Evolutionary conservation across 1,284 basidiomycete species (phyloP), one percentile per base, ranked within the genome.

Genomic region (Irpex sp.): DNA sequence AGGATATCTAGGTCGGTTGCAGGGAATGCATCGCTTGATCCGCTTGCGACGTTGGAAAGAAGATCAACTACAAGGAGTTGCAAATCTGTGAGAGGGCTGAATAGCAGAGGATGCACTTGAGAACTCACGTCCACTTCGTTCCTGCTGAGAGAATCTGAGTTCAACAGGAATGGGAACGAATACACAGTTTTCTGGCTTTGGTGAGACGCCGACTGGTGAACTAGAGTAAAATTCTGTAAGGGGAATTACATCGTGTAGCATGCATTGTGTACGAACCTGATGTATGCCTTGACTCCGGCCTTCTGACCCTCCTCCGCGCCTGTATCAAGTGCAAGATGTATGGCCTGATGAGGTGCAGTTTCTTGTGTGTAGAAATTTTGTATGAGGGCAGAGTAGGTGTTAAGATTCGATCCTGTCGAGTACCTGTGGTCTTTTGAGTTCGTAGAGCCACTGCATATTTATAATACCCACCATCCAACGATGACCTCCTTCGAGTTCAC

Each of bases 311-410:
- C 82, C 65, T 89, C 86, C 17, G 87, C 83, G 31, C 92, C 91
- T 11, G 96, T 97, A 78, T 97, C 95, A 55, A 99, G 81, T 9
- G 95, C 93, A 60, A 99, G 82, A 77, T 99, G 97, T 54, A 99
- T 87, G 4, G 97, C 96, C 64, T 92, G 93, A 76, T 92, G 87
- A 4, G 94, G 92, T 0, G 87, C 82, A 2, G 94, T 96, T 78
- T 99, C 95, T 82, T 92, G 88, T 48, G 93, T 88, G 78, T 97
- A 99, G 79, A 98, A 98, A 79, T 98, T 96, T 84, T 99, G 97
- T 73, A 99, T 97, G 68, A 99, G 85, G 19, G 97, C 96, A 54
- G 96, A 97, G 82, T 97, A 97, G 13, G 93, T 94, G 81, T 97
- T 97, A 65, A 99, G 85, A 67, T 92, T 88, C 3, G 92, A 91